These are phyloP conservation scores for Yarrowia sp. DNA, from an alignment of 805 yeast genomes.

Conservation along the genomic window DNA sequence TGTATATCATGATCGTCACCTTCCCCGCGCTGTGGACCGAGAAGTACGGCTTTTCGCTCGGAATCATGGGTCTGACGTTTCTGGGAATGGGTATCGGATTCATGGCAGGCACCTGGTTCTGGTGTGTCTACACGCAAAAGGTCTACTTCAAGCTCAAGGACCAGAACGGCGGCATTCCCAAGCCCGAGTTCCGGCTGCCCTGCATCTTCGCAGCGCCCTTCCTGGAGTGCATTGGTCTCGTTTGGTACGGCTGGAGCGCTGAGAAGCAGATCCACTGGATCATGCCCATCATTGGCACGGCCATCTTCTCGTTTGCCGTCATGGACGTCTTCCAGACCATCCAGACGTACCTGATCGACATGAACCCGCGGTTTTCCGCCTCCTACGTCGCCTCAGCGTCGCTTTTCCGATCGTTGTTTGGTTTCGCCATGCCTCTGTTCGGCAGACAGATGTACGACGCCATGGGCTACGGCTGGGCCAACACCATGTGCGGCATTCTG, in stretches of 20 bases:
- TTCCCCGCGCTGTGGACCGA: slow-evolving; percentile 54
- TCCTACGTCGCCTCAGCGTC: slow-evolving; percentile 70
- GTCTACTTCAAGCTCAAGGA: slow-evolving; percentile 43
- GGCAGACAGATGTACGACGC: slow-evolving; percentile 55
- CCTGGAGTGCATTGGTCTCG: slow-evolving; percentile 55
- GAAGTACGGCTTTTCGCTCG: slow-evolving; percentile 48
- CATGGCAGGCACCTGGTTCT: slow-evolving; percentile 48
- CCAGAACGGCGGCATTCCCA: slow-evolving; percentile 51
- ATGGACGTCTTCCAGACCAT: slow-evolving; percentile 67
- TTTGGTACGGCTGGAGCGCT: slow-evolving; percentile 75
- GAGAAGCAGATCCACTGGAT: slow-evolving; percentile 56
- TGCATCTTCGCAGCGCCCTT: slow-evolving; percentile 51
- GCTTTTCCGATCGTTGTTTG: slow-evolving; percentile 62
- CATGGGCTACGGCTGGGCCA: slow-evolving; percentile 71
- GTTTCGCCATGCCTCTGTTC: slow-evolving; percentile 67
- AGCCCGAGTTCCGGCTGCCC: slow-evolving; percentile 62
- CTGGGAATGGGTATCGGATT: slow-evolving; percentile 58
- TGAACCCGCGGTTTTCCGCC: slow-evolving; percentile 66
- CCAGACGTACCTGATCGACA: slow-evolving; percentile 66
- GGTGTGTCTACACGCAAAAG: slow-evolving; percentile 47
- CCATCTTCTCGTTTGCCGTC: slow-evolving; percentile 56
- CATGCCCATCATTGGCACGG: slow-evolving; percentile 61
- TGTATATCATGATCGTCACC: slow-evolving; percentile 60
- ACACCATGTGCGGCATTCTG: slow-evolving; percentile 58
- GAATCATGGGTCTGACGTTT: slow-evolving; percentile 58